Conservation (phyloP, 192 early-diverging fungal species). For the Entomortierella beljakovae region DNA sequence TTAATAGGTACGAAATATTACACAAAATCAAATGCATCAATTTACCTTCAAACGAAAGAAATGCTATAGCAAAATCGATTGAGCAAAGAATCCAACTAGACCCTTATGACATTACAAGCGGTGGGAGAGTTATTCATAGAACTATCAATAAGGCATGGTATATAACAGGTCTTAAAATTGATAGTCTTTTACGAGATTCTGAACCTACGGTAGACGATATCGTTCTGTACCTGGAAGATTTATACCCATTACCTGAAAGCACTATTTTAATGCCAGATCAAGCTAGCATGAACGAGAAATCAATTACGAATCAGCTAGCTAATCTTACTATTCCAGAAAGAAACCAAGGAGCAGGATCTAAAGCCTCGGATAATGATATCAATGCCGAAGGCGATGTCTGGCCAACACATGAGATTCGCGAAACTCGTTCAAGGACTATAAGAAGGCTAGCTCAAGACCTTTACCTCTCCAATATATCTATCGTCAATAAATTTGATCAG, state of each 20-base stretch:
- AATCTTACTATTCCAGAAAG: slow-evolving; percentile 9
- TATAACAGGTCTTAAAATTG: neutral
- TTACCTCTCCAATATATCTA: neutral
- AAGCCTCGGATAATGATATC: neutral
- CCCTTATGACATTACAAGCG: neutral
- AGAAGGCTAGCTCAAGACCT: slow-evolving; percentile 30
- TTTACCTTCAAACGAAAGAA: neutral
- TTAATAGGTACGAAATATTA: slow-evolving; percentile 18
- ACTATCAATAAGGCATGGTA: slow-evolving; percentile 10
- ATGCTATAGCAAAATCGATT: neutral
- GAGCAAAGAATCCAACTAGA: slow-evolving; percentile 11
- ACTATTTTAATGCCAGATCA: neutral
- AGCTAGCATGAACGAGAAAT: neutral
- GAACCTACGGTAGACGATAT: neutral
- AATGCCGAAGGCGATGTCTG: neutral
- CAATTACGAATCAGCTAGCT: neutral
- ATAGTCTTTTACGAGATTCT: neutral
- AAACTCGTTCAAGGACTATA: slow-evolving; percentile 18
- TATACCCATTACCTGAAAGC: slow-evolving; percentile 11
- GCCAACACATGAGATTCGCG: slow-evolving; percentile 14
- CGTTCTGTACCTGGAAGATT: slow-evolving; percentile 2
- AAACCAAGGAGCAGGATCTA: neutral
- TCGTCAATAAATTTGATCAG: slow-evolving; percentile 1
- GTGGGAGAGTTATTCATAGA: neutral
- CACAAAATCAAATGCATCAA: neutral